phyloP scores from a whole-genome alignment of 768 basidiomycete genomes.

The Cystofilobasidium ferigula region DNA sequence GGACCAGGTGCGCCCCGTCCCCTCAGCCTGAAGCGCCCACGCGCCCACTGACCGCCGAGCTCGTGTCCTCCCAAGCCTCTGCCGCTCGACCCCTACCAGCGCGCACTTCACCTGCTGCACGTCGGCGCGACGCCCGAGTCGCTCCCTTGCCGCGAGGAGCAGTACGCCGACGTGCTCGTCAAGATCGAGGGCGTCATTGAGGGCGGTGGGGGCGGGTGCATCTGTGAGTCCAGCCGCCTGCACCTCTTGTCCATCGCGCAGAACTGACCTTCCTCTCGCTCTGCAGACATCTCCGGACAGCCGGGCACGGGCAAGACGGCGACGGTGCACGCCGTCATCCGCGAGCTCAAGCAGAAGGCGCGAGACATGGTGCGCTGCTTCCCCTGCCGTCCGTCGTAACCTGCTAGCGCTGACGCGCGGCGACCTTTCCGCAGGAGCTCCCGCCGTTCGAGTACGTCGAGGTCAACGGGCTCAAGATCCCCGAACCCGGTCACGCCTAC shows the following conservation, averaged over 20 bases:
- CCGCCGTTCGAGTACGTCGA: constrained; percentile 94
- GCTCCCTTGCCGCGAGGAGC: constrained; percentile 76
- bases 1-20: constrained; percentile 31
- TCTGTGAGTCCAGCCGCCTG: constrained; percentile 57
- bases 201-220: constrained; percentile 85
- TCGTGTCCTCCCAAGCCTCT: constrained; percentile 41
- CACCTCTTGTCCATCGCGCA: constrained; percentile 47
- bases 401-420: background rate
- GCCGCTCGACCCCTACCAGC: constrained; percentile 66
- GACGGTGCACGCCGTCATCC: constrained; percentile 84
- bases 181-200: constrained; percentile 76
- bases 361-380: constrained; percentile 57
- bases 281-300: constrained; percentile 87
- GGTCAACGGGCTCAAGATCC: constrained; percentile 88
- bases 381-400: background rate
- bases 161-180: constrained; percentile 63
- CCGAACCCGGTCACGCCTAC: constrained; percentile 87
- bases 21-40: constrained; percentile 36
- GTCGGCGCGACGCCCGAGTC: constrained; percentile 84
- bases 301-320: constrained; percentile 99
- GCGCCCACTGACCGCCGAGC: constrained; percentile 29
- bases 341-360: constrained; percentile 81
- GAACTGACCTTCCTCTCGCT: background rate
- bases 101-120: constrained; percentile 82
- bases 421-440: constrained; percentile 54